Evolutionary conservation across 2,329 filamentous ascomycete species (phyloP).

Genomic region (Penicillium sp.): DNA sequence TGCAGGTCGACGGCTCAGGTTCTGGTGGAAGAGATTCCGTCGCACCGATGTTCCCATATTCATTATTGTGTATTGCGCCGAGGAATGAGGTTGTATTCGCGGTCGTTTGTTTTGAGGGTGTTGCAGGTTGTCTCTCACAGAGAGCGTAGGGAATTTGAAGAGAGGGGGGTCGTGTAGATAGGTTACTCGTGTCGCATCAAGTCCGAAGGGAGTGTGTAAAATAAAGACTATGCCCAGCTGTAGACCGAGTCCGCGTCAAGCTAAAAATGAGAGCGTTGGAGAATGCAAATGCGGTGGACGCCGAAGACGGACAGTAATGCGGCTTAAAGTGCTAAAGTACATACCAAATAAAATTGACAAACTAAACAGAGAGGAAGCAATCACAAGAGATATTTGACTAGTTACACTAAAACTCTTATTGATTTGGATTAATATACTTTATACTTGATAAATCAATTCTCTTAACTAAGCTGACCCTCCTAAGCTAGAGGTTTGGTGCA

Average conservation of each 20-base stretch:
- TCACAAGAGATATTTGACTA: not conserved
- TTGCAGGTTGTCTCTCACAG: not conserved
- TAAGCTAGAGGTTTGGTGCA: not conserved
- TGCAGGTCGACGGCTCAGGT: slow-evolving; percentile 45
- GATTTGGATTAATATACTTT: not conserved
- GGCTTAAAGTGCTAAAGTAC: not conserved
- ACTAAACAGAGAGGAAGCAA: not conserved
- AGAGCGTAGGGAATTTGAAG: not conserved
- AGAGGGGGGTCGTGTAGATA: not conserved
- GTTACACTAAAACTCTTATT: not conserved
- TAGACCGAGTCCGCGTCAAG: not conserved
- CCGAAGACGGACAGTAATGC: not conserved
- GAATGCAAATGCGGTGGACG: not conserved
- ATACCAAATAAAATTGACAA: not conserved
- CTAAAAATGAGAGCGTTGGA: not conserved
- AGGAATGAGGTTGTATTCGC: not conserved
- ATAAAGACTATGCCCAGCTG: not conserved
- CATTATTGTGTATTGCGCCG: not conserved
- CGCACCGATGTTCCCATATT: slow-evolving; percentile 40
- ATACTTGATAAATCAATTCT: not conserved
- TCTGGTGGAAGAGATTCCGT: slow-evolving; percentile 47
- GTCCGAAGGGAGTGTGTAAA: not conserved
- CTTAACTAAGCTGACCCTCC: not conserved
- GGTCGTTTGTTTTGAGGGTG: not conserved
- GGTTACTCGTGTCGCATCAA: not conserved